These are phyloP conservation scores for Quercus lobata DNA, from an alignment of 331 rosid species.

Conservation along the genomic window DNA sequence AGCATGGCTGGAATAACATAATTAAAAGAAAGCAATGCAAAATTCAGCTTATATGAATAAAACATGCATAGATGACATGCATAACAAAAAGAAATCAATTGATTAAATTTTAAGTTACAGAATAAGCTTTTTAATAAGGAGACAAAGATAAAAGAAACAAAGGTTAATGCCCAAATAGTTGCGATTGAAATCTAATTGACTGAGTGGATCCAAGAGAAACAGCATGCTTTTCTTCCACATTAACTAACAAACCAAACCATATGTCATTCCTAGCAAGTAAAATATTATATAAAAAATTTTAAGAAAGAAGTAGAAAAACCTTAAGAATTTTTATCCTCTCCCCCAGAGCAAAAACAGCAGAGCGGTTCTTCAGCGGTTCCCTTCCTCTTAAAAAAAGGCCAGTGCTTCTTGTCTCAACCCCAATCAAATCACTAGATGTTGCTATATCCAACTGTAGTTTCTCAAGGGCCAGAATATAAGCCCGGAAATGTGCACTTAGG, in stretches of 20 bases:
- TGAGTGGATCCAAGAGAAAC: background rate
- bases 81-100: background rate
- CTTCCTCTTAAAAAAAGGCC: constrained; percentile 79
- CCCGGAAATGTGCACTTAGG: constrained; percentile 96
- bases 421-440: constrained; percentile 90
- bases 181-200: background rate
- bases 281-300: background rate
- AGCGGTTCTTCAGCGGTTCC: constrained; percentile 94
- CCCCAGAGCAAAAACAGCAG: constrained; percentile 93
- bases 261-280: background rate
- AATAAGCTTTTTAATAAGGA: too few species aligned
- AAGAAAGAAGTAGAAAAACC: constrained; percentile 29
- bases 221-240: background rate
- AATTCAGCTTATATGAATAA: background rate
- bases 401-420: constrained; percentile 81
- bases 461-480: constrained; percentile 92
- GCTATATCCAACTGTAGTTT: constrained; percentile 96
- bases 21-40: background rate
- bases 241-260: background rate
- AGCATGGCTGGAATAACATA: background rate
- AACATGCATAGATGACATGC: background rate
- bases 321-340: constrained; percentile 83
- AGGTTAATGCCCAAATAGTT: background rate
- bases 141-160: background rate
- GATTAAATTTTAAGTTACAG: background rate